These are phyloP conservation scores for Vigna radiata DNA, from an alignment of 306 rosid genomes.

Conservation along the genomic window DNA sequence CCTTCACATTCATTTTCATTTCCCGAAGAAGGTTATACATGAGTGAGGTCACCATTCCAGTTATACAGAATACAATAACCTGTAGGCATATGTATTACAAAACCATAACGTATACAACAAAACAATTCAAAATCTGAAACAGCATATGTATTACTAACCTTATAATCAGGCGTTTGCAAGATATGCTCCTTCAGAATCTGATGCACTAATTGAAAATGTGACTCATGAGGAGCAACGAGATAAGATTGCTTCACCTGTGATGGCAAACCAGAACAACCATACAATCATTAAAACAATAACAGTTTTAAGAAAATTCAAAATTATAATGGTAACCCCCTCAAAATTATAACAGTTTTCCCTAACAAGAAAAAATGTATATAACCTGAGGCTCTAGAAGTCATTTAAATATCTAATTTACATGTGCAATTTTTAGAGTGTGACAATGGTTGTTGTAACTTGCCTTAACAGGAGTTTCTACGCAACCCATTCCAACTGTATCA, in stretches of 20 bases:
- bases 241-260: slow-evolving; percentile 78
- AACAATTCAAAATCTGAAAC: slow-evolving; percentile 33
- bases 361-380: slow-evolving; percentile 23
- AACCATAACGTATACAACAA: slow-evolving; percentile 29
- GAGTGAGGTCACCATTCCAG: slow-evolving; percentile 89
- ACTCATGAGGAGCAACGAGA: slow-evolving; percentile 76
- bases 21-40: slow-evolving; percentile 73
- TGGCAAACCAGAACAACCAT: slow-evolving; percentile 41
- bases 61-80: slow-evolving; percentile 89
- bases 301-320: slow-evolving; percentile 16
- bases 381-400: slow-evolving; percentile 26
- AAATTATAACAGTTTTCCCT: too few species aligned
- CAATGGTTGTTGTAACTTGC: slow-evolving; percentile 50
- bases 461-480: slow-evolving; percentile 81
- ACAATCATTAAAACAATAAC: slow-evolving; percentile 19
- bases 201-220: slow-evolving; percentile 74
- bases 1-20: slow-evolving; percentile 92
- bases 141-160: slow-evolving; percentile 57
- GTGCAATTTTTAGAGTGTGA: slow-evolving; percentile 18
- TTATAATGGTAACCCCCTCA: neutral
- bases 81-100: slow-evolving; percentile 51
- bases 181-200: slow-evolving; percentile 82
- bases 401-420: slow-evolving; percentile 14
- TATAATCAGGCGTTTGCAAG: slow-evolving; percentile 72
- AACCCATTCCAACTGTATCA: slow-evolving; percentile 90